These are phyloP conservation scores for Neonectria faginata DNA, from an alignment of 2,329 filamentous ascomycete species.

Conservation along the genomic window DNA sequence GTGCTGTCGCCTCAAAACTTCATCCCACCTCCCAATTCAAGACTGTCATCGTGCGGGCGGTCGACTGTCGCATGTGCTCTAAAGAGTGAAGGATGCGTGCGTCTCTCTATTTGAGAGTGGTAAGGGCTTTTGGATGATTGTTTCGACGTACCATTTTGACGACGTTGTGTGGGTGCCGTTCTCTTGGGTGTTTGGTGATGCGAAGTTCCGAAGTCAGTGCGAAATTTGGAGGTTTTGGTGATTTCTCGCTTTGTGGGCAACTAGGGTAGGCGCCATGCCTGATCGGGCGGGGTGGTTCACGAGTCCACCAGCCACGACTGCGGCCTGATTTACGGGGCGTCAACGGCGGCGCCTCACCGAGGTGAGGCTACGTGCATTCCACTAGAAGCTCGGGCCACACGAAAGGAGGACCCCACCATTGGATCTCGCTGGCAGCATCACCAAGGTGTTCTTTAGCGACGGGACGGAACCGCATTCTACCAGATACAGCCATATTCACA, in stretches of 20 bases:
- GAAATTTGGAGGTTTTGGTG: slow-evolving; percentile 58
- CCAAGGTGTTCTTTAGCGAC: slow-evolving; percentile 48
- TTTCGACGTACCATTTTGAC: slow-evolving; percentile 61
- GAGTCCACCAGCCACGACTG: slow-evolving; percentile 42
- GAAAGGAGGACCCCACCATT: slow-evolving; percentile 47
- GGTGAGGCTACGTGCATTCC: slow-evolving; percentile 36
- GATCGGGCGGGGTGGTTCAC: slow-evolving; percentile 48
- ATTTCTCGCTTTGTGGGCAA: slow-evolving; percentile 60
- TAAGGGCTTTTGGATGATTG: slow-evolving; percentile 36
- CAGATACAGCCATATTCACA: slow-evolving; percentile 28
- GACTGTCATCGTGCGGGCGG: slow-evolving; percentile 47
- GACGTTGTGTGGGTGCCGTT: slow-evolving; percentile 58
- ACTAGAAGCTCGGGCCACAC: slow-evolving; percentile 38
- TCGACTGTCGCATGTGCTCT: slow-evolving; percentile 41
- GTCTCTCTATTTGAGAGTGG: slow-evolving; percentile 25
- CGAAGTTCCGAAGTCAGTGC: slow-evolving; percentile 51
- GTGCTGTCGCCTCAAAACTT: slow-evolving; percentile 40
- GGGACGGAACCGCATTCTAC: slow-evolving; percentile 33
- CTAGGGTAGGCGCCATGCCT: slow-evolving; percentile 54
- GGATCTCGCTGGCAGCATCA: slow-evolving; percentile 43
- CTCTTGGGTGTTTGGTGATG: slow-evolving; percentile 57
- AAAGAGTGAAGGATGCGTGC: slow-evolving; percentile 20
- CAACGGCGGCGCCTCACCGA: slow-evolving; percentile 39
- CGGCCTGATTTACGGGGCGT: slow-evolving; percentile 43
- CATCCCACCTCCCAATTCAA: slow-evolving; percentile 41